phyloP scores from a whole-genome alignment of 2,329 filamentous ascomycete species.

The Aspergillus floridensis region DNA sequence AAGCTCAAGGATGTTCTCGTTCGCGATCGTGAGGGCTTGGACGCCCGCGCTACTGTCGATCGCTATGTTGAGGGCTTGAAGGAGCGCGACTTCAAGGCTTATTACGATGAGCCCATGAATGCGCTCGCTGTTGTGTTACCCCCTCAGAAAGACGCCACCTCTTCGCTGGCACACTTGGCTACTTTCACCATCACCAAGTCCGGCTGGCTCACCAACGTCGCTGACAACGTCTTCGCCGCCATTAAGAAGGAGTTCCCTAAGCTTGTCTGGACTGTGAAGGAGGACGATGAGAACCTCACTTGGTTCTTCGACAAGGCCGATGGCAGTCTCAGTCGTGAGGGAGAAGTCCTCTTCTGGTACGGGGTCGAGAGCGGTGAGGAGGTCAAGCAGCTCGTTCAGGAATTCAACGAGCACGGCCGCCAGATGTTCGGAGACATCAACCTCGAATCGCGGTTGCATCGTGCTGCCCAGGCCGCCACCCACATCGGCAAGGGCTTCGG shows the following conservation, averaged over 20 bases:
- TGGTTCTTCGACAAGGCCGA: conserved; percentile 99
- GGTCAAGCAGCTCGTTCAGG: conserved; percentile 76
- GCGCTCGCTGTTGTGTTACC: conserved; percentile 86
- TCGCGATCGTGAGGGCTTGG: conserved; percentile 75
- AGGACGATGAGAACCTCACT: conserved; percentile 91
- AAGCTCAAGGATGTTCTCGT: conserved; percentile 80
- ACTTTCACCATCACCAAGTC: conserved; percentile 92
- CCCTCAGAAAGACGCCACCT: conserved; percentile 54
- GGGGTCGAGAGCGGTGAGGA: conserved; percentile 79
- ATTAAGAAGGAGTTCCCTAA: conserved; percentile 92
- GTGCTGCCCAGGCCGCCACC: conserved; percentile 69
- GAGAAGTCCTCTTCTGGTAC: conserved; percentile 95
- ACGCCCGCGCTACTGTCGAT: conserved; percentile 80
- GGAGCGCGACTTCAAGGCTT: conserved; percentile 80
- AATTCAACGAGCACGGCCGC: conserved; percentile 78
- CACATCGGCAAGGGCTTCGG: conserved; percentile 50
- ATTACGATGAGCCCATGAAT: conserved; percentile 92
- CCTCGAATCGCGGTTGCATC: conserved; percentile 78
- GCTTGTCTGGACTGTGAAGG: conserved; percentile 93
- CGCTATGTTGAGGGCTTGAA: conserved; percentile 78
- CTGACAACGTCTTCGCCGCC: conserved; percentile 89
- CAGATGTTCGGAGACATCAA: conserved; percentile 88
- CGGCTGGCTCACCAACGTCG: conserved; percentile 90
- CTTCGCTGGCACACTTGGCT: conserved; percentile 74
- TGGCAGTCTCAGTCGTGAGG: conserved; percentile 79